Evolutionary conservation across 768 basidiomycete genomes (phyloP).

Genomic region (Agaricus blazei): DNA sequence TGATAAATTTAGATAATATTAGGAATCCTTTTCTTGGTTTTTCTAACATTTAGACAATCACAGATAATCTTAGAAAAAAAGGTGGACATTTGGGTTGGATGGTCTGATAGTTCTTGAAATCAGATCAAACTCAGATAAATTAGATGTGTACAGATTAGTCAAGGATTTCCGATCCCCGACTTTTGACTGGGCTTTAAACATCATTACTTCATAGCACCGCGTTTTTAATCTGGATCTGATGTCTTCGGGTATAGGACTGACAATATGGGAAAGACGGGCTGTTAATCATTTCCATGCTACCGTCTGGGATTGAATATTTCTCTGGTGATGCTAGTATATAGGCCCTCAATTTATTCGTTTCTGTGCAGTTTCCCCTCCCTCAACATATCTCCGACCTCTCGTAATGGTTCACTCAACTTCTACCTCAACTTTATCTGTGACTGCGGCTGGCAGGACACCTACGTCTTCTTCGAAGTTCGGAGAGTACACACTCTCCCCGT

Average conservation of each 20-base stretch:
- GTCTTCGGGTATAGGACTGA: background rate
- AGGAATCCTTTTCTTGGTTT: no score
- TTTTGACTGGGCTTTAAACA: no score
- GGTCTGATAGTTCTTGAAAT: no score
- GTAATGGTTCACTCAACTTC: background rate
- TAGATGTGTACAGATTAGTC: no score
- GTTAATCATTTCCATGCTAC: background rate
- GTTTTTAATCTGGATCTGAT: slow-evolving; percentile 4
- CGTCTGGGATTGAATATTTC: background rate
- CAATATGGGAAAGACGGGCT: background rate
- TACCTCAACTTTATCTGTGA: background rate
- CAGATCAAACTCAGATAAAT: no score
- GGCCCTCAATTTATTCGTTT: background rate
- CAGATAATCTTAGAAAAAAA: no score
- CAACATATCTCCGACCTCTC: background rate
- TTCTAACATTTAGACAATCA: no score
- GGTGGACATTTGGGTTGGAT: no score
- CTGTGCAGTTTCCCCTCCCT: background rate
- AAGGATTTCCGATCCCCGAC: no score
- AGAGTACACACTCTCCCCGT: slow-evolving; percentile 13
- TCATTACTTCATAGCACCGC: slow-evolving; percentile 7
- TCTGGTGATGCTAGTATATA: background rate
- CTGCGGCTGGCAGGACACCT: background rate
- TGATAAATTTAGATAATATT: no score
- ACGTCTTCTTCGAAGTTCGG: slow-evolving; percentile 4